Percentiles rank a stretch among this genome's conserved stretches.
Evolutionary conservation across 208 protist species (phyloP).

Genomic region (Angomonas deanei): DNA sequence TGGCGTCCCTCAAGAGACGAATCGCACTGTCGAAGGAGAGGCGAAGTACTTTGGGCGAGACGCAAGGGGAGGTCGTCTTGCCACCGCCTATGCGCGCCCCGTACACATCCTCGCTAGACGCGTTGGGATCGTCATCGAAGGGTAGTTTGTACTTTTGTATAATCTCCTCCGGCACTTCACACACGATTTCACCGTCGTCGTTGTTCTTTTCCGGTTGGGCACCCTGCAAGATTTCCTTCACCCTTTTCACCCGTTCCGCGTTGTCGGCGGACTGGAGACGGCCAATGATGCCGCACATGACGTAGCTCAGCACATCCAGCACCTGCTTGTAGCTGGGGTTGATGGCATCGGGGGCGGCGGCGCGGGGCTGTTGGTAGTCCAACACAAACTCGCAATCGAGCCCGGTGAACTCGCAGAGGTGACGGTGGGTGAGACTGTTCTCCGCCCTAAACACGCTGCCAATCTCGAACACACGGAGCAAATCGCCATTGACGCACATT

Average conservation of each 20-base stretch:
- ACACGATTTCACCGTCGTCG: conserved; percentile 13
- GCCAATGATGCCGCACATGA: conserved; percentile 93
- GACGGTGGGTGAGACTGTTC: conserved; percentile 97
- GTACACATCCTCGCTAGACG: conserved; percentile 34
- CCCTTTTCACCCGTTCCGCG: conserved; percentile 5
- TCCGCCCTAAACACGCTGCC: conserved; percentile 98
- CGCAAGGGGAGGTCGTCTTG: conserved; percentile 2
- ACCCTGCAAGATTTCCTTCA: not conserved
- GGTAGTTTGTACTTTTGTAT: conserved; percentile 15
- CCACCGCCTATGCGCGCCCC: conserved; percentile 32
- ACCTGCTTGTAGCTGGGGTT: conserved; percentile 80
- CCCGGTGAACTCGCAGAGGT: conserved; percentile 99
- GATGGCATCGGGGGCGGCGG: not conserved
- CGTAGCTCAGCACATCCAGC: conserved; percentile 90
- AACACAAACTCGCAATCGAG: conserved; percentile 99
- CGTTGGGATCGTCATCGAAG: not conserved
- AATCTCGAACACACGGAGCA: conserved; percentile 93
- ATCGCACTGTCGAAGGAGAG: conserved; percentile 49
- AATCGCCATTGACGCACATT: conserved; percentile 95
- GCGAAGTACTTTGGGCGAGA: conserved; percentile 30
- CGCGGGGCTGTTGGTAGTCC: conserved; percentile 77
- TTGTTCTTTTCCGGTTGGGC: not conserved
- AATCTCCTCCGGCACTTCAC: conserved; percentile 22
- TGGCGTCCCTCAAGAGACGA: conserved; percentile 25
- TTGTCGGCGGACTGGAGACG: conserved; percentile 37